Evolutionary conservation across 1,284 basidiomycete genomes (phyloP).

Genomic region (Ustilago xerochloae): DNA sequence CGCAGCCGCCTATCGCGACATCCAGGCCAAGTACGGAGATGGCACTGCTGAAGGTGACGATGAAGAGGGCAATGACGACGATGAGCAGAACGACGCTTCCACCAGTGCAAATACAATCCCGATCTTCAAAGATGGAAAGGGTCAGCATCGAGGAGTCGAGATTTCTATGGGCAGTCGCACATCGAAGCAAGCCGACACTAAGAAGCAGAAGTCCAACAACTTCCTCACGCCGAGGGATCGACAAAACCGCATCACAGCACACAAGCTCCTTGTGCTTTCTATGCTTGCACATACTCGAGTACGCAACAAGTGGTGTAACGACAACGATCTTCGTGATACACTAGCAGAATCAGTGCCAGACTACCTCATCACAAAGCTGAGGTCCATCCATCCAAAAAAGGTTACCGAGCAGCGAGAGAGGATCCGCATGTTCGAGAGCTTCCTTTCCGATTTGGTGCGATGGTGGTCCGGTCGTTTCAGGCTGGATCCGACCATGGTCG

Average conservation of each 20-base stretch:
- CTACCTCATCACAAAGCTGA: conserved; percentile 57
- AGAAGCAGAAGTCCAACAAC: conserved; percentile 45
- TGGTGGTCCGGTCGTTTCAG: conserved; percentile 64
- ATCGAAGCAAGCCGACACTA: conserved; percentile 22
- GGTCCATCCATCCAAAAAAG: conserved; percentile 62
- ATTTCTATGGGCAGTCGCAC: conserved; percentile 34
- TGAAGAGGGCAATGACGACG: conserved; percentile 17
- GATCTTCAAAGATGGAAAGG: conserved; percentile 61
- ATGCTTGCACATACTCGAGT: conserved; percentile 80
- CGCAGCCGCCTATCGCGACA: conserved; percentile 48
- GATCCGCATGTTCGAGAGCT: conserved; percentile 65
- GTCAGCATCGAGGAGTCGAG: conserved; percentile 48
- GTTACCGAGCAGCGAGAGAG: conserved; percentile 63
- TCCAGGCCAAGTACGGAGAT: conserved; percentile 27
- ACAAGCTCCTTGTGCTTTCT: conserved; percentile 70
- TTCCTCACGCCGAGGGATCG: conserved; percentile 63
- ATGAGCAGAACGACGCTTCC: conserved; percentile 20
- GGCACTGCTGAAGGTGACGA: conserved; percentile 9
- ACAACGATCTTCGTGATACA: conserved; percentile 77
- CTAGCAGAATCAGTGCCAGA: conserved; percentile 57
- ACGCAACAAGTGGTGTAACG: conserved; percentile 87
- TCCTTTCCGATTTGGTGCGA: conserved; percentile 59
- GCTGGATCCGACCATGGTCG: conserved; percentile 53
- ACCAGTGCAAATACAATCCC: conserved; percentile 8
- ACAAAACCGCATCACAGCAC: conserved; percentile 56